Conservation (phyloP, 164 flowering plant genomes). For the Buxus sempervirens region DNA sequence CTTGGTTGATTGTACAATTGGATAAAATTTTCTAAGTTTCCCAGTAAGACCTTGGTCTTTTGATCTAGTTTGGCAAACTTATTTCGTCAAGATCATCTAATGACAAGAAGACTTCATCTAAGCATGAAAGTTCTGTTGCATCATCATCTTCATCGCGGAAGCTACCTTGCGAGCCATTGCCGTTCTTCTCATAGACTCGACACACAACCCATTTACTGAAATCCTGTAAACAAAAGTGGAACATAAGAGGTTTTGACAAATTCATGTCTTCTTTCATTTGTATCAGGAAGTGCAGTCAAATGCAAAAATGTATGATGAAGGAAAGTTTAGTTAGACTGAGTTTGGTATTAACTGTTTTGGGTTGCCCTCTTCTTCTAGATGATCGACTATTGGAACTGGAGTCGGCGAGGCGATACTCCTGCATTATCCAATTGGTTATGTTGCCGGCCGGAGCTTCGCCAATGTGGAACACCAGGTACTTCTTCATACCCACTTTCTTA, state of each 20-base stretch:
- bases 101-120: constrained; percentile 81
- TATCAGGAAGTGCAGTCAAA: neutral
- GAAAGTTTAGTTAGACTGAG: neutral
- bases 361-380: constrained; percentile 31
- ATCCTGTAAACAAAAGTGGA: constrained; percentile 30
- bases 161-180: constrained; percentile 20
- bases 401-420: constrained; percentile 48
- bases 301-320: too few species aligned
- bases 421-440: constrained; percentile 64
- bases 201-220: constrained; percentile 64
- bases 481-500: constrained; percentile 46
- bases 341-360: constrained; percentile 30
- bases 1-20: constrained; percentile 1
- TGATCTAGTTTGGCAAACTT: constrained; percentile 47
- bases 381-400: constrained; percentile 32
- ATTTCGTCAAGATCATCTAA: constrained; percentile 82
- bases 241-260: neutral
- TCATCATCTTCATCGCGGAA: constrained; percentile 36
- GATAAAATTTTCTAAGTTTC: neutral
- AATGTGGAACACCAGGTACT: constrained; percentile 33
- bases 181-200: constrained; percentile 47
- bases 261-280: neutral
- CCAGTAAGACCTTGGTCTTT: neutral
- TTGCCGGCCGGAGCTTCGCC: constrained; percentile 42
- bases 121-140: constrained; percentile 61